Evolutionary conservation across 805 yeast species (phyloP), one percentile per base, ranked within the genome.

Genomic region (Ogataea nakhonphanomensis): DNA sequence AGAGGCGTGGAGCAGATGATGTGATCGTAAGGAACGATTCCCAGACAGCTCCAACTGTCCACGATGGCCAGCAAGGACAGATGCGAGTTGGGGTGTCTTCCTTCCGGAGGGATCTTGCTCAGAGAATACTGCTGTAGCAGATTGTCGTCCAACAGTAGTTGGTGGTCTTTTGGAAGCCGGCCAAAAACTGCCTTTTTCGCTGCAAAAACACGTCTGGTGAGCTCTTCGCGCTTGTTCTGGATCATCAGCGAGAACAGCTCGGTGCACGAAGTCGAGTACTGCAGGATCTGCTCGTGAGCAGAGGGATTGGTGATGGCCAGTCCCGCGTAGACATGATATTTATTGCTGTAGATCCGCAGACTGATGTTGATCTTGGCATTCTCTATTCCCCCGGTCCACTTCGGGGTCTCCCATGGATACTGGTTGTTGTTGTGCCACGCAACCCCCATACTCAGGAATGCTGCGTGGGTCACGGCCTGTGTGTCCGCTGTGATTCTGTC

Each of bases 251-350:
- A 77, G 59, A 84, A 90, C 32, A 93, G 67, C 40, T 85, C 93
- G 1, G 93, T 83, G 2, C 84, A 83, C 1, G 95, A 84, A 25
- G 76, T 74, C 2, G 98, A 84, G 59, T 91, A 93, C 59, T 90
- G 97, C 49, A 85, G 70, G 13, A 95, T 83, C 63, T 93, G 98
- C 28, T 74, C 77, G 56, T 91, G 97, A 1, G 98, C 97, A 30
- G 90, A 78, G 1, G 96, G 97, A 55, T 93, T 93, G 1, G 96
- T 84, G 50, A 93, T 91, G 8, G 98, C 97, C 54, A 93, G 70
- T 0, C 99, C 99, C 5, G 98, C 98, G 58, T 93, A 93, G 23
- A 93, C 98, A 61, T 93, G 99, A 95, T 96, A 93, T 64, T 90
- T 89, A 64, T 90, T 93, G 12, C 95, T 80, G 61, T 73, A 93